Evolutionary conservation across 202 grass and related monocot genomes (phyloP).

Genomic region (Eragrostis tef): DNA sequence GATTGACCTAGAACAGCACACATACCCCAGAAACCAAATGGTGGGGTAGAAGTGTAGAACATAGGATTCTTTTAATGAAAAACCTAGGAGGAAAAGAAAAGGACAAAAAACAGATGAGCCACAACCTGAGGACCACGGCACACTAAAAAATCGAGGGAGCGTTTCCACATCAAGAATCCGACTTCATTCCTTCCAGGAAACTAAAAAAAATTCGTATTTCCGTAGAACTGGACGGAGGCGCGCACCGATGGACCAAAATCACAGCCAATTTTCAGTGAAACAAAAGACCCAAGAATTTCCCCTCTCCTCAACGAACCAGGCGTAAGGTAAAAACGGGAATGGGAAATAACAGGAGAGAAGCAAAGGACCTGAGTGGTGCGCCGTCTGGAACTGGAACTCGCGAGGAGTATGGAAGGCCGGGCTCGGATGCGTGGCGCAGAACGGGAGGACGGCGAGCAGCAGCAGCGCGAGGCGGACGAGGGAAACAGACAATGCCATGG

Average conservation of each 20-base stretch:
- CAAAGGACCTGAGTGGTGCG: constrained; percentile 45
- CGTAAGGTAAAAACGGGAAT: neutral
- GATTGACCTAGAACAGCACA: neutral
- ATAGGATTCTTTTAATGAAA: neutral
- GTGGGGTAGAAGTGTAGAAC: neutral
- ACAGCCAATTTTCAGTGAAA: neutral
- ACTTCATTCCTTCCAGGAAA: neutral
- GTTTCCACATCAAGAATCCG: constrained; percentile 36
- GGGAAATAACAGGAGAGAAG: no score
- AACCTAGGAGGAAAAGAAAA: constrained; percentile 14
- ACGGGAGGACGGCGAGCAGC: constrained; percentile 52
- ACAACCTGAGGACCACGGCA: constrained; percentile 49
- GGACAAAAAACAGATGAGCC: constrained; percentile 34
- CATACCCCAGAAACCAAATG: neutral
- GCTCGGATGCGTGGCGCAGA: constrained; percentile 41
- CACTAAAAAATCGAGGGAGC: constrained; percentile 8
- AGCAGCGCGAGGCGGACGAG: constrained; percentile 44
- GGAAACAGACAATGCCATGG: constrained; percentile 60
- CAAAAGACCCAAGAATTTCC: neutral
- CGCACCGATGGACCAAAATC: neutral
- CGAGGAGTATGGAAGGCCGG: constrained; percentile 20
- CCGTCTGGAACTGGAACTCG: constrained; percentile 32
- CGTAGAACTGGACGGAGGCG: neutral
- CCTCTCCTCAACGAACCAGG: neutral
- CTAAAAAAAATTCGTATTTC: neutral